These are phyloP conservation scores for Inosperma sp. DNA, from an alignment of 768 basidiomycete species.

Conservation along the genomic window DNA sequence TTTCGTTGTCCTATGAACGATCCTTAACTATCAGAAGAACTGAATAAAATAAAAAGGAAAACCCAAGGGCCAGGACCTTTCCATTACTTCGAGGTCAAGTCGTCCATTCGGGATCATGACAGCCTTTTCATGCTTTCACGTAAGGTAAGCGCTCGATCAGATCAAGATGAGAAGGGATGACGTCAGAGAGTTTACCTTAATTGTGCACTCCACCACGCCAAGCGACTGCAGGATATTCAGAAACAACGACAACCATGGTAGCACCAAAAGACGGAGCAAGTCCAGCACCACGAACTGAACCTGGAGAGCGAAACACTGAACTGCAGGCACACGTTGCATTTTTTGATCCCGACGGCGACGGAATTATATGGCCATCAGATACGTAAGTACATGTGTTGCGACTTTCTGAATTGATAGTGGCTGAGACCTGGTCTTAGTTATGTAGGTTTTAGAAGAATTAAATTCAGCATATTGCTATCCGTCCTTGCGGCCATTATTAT, in stretches of 20 bases:
- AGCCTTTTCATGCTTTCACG: too few relatives aligned
- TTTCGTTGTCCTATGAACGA: too few relatives aligned
- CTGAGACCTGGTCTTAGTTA: conserved; percentile 25
- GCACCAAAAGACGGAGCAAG: conserved; percentile 27
- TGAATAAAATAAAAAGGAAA: too few relatives aligned
- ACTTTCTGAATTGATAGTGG: background rate
- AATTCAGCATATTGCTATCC: conserved; percentile 35
- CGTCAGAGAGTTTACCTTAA: too few relatives aligned
- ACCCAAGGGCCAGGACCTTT: too few relatives aligned
- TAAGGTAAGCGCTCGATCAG: too few relatives aligned
- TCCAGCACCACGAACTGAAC: conserved; percentile 30
- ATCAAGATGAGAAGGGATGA: too few relatives aligned
- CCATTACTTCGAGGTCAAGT: too few relatives aligned
- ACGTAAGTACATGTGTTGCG: conserved; percentile 32
- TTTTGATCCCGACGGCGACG: conserved; percentile 43
- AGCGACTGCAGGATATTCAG: background rate
- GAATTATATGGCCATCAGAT: conserved; percentile 43
- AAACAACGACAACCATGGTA: conserved; percentile 24
- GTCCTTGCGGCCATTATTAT: conserved; percentile 35
- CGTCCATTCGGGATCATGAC: too few relatives aligned
- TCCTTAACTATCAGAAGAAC: too few relatives aligned
- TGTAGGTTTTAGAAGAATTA: conserved; percentile 34
- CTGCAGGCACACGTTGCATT: conserved; percentile 43
- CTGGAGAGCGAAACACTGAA: conserved; percentile 30
- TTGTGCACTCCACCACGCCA: too few relatives aligned